A percentile compares a stretch with the other conserved stretches of the same genome.
Conservation (phyloP, 345 rosid genomes). For the Aquilaria yunnanensis region DNA sequence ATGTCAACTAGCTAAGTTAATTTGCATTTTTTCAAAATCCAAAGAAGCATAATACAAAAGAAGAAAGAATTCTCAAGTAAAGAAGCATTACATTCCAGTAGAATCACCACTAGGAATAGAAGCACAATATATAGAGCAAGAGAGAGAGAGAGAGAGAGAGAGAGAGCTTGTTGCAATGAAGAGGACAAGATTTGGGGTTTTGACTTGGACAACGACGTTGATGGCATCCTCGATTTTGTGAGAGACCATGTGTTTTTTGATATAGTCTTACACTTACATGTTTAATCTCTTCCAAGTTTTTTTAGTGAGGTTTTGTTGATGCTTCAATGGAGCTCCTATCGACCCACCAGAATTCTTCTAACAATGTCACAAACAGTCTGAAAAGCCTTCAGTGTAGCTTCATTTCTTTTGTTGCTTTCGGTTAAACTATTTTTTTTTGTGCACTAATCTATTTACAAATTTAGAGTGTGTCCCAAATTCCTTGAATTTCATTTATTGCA, state of each 20-base stretch:
- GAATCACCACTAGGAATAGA: slow-evolving; percentile 76
- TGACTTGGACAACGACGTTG: slow-evolving; percentile 94
- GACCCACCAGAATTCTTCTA: no score
- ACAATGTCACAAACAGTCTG: no score
- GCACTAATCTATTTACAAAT: neutral
- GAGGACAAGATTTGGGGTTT: slow-evolving; percentile 88
- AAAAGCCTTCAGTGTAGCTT: no score
- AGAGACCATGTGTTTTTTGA: slow-evolving; percentile 83
- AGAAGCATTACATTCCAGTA: slow-evolving; percentile 64
- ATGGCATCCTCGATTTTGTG: slow-evolving; percentile 98
- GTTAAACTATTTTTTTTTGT: neutral
- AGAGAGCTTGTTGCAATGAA: slow-evolving; percentile 49
- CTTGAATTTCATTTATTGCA: slow-evolving; percentile 29
- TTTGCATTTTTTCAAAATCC: neutral
- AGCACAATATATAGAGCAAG: slow-evolving; percentile 50
- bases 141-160: slow-evolving; percentile 4
- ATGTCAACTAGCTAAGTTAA: neutral
- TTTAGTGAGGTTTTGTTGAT: neutral
- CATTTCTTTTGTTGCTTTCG: no score
- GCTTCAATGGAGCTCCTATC: no score
- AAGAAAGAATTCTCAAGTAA: neutral
- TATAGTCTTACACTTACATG: slow-evolving; percentile 95
- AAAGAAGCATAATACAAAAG: neutral
- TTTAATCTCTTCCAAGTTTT: slow-evolving; percentile 7
- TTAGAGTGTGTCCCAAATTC: slow-evolving; percentile 12